These are phyloP conservation scores for Peniophora sp. DNA, from an alignment of 1,284 basidiomycete genomes.

Conservation along the genomic window DNA sequence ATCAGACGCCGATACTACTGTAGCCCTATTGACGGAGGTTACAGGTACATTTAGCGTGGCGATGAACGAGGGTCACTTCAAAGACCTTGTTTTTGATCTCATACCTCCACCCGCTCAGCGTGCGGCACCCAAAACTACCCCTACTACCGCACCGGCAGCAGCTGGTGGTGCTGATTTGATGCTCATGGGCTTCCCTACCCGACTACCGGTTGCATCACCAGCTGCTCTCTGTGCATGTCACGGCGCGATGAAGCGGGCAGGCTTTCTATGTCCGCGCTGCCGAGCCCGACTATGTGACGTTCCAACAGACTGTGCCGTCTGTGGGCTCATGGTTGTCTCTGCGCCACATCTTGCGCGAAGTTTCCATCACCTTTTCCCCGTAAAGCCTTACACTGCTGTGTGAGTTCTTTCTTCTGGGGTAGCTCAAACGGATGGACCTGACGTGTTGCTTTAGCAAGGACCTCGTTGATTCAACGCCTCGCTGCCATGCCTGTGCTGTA, in stretches of 20 bases:
- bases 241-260: slow-evolving; percentile 80
- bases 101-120: slow-evolving; percentile 90
- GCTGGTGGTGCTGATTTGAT: slow-evolving; percentile 78
- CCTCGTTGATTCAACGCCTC: slow-evolving; percentile 21
- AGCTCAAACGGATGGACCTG: background rate
- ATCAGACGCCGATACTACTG: background rate
- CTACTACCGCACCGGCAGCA: slow-evolving; percentile 38
- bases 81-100: slow-evolving; percentile 92
- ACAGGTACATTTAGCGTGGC: slow-evolving; percentile 89
- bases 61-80: slow-evolving; percentile 94
- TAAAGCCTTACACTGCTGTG: slow-evolving; percentile 75
- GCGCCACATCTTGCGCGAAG: slow-evolving; percentile 94
- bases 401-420: slow-evolving; percentile 32
- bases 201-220: slow-evolving; percentile 77
- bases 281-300: slow-evolving; percentile 93
- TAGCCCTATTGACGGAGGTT: slow-evolving; percentile 7
- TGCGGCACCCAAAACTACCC: slow-evolving; percentile 30
- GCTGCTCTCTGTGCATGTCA: slow-evolving; percentile 91
- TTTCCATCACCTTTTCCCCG: slow-evolving; percentile 92
- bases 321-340: slow-evolving; percentile 95
- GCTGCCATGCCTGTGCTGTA: slow-evolving; percentile 69
- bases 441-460: slow-evolving; percentile 27
- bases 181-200: slow-evolving; percentile 98
- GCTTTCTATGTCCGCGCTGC: slow-evolving; percentile 94
- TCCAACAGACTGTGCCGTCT: slow-evolving; percentile 96